Evolutionary conservation across 176 grass and related monocot genomes (phyloP).

Genomic region (Dendrocalamus sinicus): DNA sequence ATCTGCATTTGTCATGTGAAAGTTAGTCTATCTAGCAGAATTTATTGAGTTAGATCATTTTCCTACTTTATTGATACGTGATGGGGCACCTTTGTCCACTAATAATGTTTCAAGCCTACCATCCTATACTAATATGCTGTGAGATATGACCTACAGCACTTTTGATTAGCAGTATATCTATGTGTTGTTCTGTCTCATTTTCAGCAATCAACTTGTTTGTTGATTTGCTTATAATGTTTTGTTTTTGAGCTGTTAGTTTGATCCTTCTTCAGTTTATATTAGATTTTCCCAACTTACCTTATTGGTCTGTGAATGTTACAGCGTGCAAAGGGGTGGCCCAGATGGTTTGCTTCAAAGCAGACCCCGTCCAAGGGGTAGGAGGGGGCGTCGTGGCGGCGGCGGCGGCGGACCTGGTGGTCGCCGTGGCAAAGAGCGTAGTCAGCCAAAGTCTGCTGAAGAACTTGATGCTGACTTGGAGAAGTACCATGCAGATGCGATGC

Average conservation of each 20-base stretch:
- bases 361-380: slow-evolving; percentile 54
- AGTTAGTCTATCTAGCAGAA: slow-evolving; percentile 1
- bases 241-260: not conserved
- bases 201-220: not conserved
- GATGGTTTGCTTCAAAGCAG: slow-evolving; percentile 46
- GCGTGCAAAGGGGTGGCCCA: slow-evolving; percentile 51
- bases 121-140: not conserved
- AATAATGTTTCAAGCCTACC: not conserved
- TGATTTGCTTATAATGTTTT: not conserved
- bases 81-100: not conserved
- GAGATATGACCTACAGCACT: not conserved
- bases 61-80: not conserved
- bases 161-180: not conserved
- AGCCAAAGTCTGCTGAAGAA: slow-evolving; percentile 71
- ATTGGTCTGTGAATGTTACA: slow-evolving; percentile 54
- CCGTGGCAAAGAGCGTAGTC: slow-evolving; percentile 61
- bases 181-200: not conserved
- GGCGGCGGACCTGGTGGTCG: slow-evolving; percentile 60
- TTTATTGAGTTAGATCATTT: not conserved
- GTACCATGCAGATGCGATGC: slow-evolving; percentile 87
- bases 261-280: not conserved
- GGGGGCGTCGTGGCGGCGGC: slow-evolving; percentile 32
- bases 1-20: not conserved
- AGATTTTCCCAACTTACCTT: slow-evolving; percentile 2
- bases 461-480: slow-evolving; percentile 99